phyloP scores from a whole-genome alignment of 345 rosid species.

The Clausena lansium region DNA sequence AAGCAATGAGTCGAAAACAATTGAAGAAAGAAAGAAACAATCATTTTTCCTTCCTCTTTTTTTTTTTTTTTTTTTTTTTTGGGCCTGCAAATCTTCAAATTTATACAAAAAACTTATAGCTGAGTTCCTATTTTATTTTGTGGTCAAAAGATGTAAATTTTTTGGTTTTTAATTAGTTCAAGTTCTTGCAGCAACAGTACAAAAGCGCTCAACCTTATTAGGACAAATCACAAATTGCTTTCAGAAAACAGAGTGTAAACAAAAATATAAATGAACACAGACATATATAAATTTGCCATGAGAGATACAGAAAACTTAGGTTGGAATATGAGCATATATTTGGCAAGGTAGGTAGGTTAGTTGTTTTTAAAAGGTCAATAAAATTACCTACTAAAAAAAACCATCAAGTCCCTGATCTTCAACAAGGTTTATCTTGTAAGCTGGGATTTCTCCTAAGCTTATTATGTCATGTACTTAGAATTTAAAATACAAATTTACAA shows the following conservation, averaged over 20 bases:
- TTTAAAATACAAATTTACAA: neutral
- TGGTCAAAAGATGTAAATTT: neutral
- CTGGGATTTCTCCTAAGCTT: slow-evolving; percentile 14
- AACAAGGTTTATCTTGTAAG: slow-evolving; percentile 23
- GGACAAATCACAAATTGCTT: neutral
- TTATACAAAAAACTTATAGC: neutral
- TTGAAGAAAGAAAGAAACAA: too few relatives aligned
- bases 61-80: too few relatives aligned
- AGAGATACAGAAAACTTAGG: slow-evolving; percentile 15
- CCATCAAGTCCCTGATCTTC: slow-evolving; percentile 12
- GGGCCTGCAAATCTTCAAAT: too few relatives aligned
- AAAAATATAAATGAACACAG: neutral
- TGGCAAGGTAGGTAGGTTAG: slow-evolving; percentile 52
- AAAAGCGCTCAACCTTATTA: neutral
- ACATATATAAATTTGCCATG: neutral
- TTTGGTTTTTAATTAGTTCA: too few relatives aligned
- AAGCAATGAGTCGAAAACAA: too few relatives aligned
- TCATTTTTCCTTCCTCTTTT: rapidly evolving
- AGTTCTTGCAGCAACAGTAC: neutral
- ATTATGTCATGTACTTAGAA: neutral
- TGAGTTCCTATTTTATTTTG: neutral
- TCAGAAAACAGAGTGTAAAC: neutral
- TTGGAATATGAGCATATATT: slow-evolving; percentile 28
- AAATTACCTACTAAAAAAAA: slow-evolving; percentile 30
- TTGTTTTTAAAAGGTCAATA: slow-evolving; percentile 36